Evolutionary conservation across 352 stramenopile species (phyloP).

Genomic region (Pythium aquatile): DNA sequence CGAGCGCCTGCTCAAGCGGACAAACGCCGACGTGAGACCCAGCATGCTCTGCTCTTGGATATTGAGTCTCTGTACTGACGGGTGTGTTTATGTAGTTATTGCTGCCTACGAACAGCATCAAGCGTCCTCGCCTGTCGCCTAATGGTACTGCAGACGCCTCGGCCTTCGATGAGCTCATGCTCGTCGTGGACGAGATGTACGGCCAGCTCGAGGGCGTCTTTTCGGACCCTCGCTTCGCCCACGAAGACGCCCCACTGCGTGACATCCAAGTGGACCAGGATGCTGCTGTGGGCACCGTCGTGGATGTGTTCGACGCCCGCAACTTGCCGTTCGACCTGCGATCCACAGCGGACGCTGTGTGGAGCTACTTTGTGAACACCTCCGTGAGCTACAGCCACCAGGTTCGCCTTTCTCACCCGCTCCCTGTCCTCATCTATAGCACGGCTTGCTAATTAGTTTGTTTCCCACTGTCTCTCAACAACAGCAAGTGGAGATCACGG

Average conservation of each 20-base stretch:
- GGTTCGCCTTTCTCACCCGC: constrained; percentile 1
- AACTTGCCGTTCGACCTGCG: constrained; percentile 26
- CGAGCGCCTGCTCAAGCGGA: constrained; percentile 25
- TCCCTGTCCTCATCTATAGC: not conserved
- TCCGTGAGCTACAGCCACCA: constrained; percentile 21
- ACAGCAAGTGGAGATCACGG: constrained; percentile 21
- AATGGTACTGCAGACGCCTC: constrained; percentile 9
- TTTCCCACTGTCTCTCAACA: not conserved
- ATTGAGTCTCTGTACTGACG: not conserved
- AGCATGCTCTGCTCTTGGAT: not conserved
- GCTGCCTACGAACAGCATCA: constrained; percentile 18
- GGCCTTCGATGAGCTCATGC: constrained; percentile 23
- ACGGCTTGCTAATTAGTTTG: too few relatives aligned
- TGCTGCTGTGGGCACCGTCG: constrained; percentile 14
- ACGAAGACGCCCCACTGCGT: constrained; percentile 12
- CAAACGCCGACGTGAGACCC: constrained; percentile 24
- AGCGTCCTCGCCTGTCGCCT: constrained; percentile 12
- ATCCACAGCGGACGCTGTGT: constrained; percentile 19
- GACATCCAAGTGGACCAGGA: constrained; percentile 24
- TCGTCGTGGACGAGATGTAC: constrained; percentile 21
- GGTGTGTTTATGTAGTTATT: constrained; percentile 13
- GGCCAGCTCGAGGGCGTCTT: constrained; percentile 13
- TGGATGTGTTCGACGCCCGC: constrained; percentile 26
- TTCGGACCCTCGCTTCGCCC: constrained; percentile 13
- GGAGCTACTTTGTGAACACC: constrained; percentile 25